phyloP scores from a whole-genome alignment of 257 asterid genomes.

The Ilex aquifolium region DNA sequence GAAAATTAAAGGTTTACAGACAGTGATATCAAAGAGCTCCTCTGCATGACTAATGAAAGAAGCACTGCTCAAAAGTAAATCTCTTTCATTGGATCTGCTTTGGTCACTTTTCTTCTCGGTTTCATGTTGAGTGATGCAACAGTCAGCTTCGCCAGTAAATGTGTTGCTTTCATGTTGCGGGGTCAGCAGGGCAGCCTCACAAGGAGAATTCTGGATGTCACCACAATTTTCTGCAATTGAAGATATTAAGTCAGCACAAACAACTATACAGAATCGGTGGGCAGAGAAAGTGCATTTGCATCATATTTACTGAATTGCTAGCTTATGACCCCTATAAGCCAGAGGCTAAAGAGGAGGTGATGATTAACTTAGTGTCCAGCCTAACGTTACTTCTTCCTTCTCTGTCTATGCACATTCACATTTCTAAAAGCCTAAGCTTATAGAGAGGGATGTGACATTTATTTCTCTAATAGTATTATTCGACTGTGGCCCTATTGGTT shows the following conservation, averaged over 20 bases:
- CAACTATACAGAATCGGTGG: too few relatives aligned
- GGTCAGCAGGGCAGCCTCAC: constrained; percentile 16
- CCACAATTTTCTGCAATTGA: constrained; percentile 33
- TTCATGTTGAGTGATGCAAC: background rate
- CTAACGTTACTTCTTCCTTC: too few relatives aligned
- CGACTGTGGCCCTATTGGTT: too few relatives aligned
- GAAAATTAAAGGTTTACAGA: constrained; percentile 9
- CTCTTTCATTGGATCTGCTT: constrained; percentile 17
- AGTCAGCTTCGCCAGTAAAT: constrained; percentile 10
- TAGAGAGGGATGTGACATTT: too few relatives aligned
- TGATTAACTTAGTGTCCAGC: too few relatives aligned
- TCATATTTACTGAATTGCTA: too few relatives aligned
- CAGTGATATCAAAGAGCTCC: constrained; percentile 21
- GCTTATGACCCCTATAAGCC: too few relatives aligned
- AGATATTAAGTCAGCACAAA: background rate
- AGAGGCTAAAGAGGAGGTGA: too few relatives aligned
- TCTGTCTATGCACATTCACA: too few relatives aligned
- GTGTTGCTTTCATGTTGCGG: constrained; percentile 8
- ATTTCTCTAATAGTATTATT: too few relatives aligned
- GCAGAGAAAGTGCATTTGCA: too few relatives aligned
- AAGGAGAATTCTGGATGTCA: constrained; percentile 12
- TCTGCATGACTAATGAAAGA: constrained; percentile 29
- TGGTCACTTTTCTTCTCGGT: constrained; percentile 15
- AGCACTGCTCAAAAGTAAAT: constrained; percentile 31
- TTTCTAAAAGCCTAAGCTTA: background rate